Percentiles rank a stretch among this genome's conserved stretches.
These are phyloP conservation scores for Candida nemodendra DNA, from an alignment of 805 yeast genomes.

Conservation along the genomic window DNA sequence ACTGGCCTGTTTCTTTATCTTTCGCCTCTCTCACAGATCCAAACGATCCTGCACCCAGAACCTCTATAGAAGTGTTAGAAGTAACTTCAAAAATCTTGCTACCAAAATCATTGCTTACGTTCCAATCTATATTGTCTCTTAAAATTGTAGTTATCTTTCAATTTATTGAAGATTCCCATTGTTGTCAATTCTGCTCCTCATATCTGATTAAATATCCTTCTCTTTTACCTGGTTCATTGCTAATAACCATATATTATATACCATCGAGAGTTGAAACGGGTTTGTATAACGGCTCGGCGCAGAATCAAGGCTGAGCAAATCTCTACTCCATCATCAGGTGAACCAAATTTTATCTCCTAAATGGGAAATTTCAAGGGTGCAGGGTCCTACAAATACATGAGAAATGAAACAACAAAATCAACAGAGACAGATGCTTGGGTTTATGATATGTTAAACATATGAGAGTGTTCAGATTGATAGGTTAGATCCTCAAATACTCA, in stretches of 20 bases:
- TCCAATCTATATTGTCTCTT: slow-evolving; percentile 71
- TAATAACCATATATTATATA: background rate
- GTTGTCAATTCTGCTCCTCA: background rate
- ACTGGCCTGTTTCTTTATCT: slow-evolving; percentile 43
- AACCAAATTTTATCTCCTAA: no score
- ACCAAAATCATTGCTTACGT: slow-evolving; percentile 5
- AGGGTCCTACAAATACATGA: no score
- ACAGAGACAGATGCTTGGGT: no score
- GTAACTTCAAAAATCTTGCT: background rate
- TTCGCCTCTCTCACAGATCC: slow-evolving; percentile 81
- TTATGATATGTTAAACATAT: no score
- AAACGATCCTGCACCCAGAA: slow-evolving; percentile 87
- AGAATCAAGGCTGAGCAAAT: no score
- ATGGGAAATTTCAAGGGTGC: no score
- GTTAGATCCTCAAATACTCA: no score
- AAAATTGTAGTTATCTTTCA: slow-evolving; percentile 11
- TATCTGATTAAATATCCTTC: background rate
- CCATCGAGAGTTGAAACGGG: background rate
- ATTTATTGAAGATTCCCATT: slow-evolving; percentile 11
- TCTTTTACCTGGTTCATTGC: no score
- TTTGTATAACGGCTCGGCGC: background rate
- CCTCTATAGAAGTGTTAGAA: slow-evolving; percentile 40
- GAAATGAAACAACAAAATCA: no score
- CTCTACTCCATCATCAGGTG: no score
- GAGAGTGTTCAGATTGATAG: no score